Conservation (phyloP, 345 rosid species). For the Leavenworthia alabamica region DNA sequence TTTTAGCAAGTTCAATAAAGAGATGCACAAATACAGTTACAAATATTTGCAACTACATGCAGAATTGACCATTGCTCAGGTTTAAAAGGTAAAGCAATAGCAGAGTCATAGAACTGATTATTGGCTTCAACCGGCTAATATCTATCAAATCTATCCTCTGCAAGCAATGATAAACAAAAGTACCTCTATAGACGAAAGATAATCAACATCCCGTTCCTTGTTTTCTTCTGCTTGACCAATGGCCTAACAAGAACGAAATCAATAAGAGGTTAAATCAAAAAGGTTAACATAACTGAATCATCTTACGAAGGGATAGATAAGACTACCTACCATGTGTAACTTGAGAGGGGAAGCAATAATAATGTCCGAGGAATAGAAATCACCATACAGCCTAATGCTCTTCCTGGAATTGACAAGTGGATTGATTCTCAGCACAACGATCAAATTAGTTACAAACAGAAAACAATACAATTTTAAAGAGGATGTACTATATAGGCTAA, state of each 20-base stretch:
- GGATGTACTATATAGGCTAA: not conserved
- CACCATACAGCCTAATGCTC: slow-evolving; percentile 71
- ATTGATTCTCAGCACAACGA: slow-evolving; percentile 6
- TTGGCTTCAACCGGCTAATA: slow-evolving; percentile 4
- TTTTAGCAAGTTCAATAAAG: slow-evolving; percentile 7
- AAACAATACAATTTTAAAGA: not conserved
- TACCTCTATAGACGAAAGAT: slow-evolving; percentile 94
- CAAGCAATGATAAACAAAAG: slow-evolving; percentile 17
- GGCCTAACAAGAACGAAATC: slow-evolving; percentile 43
- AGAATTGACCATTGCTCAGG: slow-evolving; percentile 4
- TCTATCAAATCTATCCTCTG: not conserved
- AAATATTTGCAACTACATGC: slow-evolving; percentile 1
- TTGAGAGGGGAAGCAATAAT: slow-evolving; percentile 85
- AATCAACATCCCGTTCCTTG: slow-evolving; percentile 74
- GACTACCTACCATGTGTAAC: slow-evolving; percentile 49
- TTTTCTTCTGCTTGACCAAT: slow-evolving; percentile 51
- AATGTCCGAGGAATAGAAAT: slow-evolving; percentile 82
- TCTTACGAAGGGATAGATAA: slow-evolving; percentile 1
- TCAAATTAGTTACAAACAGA: not conserved
- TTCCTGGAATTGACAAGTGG: slow-evolving; percentile 39
- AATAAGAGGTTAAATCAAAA: slow-evolving; percentile 5
- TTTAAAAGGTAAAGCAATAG: not conserved
- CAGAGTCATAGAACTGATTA: not conserved
- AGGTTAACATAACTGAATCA: not conserved
- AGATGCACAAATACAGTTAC: not conserved